A percentile compares a stretch with the other conserved stretches of the same genome.
Conservation (phyloP, 139 green algal species). For the Micractinium sp. region DNA sequence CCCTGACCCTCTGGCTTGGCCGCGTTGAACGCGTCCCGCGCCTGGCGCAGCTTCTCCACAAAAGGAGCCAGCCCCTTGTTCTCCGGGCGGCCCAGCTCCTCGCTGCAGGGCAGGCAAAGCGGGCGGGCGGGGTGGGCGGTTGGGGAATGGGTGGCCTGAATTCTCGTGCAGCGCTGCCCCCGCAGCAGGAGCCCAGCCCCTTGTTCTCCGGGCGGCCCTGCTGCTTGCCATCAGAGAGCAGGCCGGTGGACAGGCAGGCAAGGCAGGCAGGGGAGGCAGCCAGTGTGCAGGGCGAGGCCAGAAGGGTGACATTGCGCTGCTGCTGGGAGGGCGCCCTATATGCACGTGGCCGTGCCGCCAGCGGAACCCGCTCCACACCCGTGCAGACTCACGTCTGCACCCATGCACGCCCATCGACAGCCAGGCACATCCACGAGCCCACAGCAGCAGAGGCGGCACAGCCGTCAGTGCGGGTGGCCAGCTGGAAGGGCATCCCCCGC, state of each 20-base stretch:
- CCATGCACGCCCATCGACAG: no score
- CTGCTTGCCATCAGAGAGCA: slow-evolving; percentile 66
- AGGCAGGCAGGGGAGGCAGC: background rate
- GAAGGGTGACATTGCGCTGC: no score
- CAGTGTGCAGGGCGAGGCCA: no score
- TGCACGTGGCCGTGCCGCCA: no score
- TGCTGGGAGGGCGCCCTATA: no score
- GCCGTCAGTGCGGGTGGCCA: no score
- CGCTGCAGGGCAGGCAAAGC: slow-evolving; percentile 45
- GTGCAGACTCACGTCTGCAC: no score
- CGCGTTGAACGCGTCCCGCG: slow-evolving; percentile 73
- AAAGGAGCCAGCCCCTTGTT: slow-evolving; percentile 70
- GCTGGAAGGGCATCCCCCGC: no score
- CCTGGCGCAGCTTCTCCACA: slow-evolving; percentile 34
- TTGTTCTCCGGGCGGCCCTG: slow-evolving; percentile 73
- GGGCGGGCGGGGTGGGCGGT: background rate
- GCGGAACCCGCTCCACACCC: no score
- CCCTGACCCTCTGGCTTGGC: slow-evolving; percentile 41
- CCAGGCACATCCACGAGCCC: no score
- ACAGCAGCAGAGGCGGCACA: no score
- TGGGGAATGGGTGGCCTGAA: background rate
- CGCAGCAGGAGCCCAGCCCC: slow-evolving; percentile 60
- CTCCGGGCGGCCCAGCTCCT: slow-evolving; percentile 75
- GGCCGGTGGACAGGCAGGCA: background rate
- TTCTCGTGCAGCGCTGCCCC: background rate